Evolutionary conservation across 164 flowering plant species (phyloP), one percentile per base, ranked within the genome.

Genomic region (Nelumbo lutea): DNA sequence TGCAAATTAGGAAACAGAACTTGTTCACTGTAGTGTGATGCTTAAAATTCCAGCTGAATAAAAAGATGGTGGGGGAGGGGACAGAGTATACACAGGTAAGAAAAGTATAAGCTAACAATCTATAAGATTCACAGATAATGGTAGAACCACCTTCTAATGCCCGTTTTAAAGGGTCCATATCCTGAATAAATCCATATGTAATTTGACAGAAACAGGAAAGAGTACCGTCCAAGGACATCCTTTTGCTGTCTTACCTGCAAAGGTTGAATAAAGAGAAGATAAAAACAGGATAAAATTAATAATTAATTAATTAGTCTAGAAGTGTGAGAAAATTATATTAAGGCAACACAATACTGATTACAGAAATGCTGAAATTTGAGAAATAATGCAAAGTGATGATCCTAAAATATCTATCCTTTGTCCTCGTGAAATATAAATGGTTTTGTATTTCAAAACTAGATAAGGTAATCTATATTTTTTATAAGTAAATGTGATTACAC

Each of bases 191-290:
- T 71, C 81, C 75, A 76, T 66, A 94, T 90, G 82, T 94, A 94
- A 71, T 73, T 75, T 6, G 91, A 84, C 63, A 94, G 81, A 73
- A 94, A 86, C 65, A 77, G 84, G 67, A 67, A 79, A 59, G 86
- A 76, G 55, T 79, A 81, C 64, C 46, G 77, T 6, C 86, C 86
- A 64, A 80, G 79, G 43, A 81, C 76, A 64, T 88, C 93, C 73
- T 85, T 90, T 76, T 90, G 97, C 78, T 94, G 96, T 51, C 91
- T 80, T 66, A 94, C 69, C 98, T 94, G 88, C 46, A 73, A 62
- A 64, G 42, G 42, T 10, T 39, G 39, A 40, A 42, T 13, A 5
- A 7, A 60, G 39, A 11, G 59, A 44, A 59, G 14, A 1, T 7
- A 1, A 61, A 42, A 61, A 6, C 14, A 15, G 7, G 27, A 13